Base-by-base conservation (phyloP, 306 rosid species). In the Acacia acuminata region DNA sequence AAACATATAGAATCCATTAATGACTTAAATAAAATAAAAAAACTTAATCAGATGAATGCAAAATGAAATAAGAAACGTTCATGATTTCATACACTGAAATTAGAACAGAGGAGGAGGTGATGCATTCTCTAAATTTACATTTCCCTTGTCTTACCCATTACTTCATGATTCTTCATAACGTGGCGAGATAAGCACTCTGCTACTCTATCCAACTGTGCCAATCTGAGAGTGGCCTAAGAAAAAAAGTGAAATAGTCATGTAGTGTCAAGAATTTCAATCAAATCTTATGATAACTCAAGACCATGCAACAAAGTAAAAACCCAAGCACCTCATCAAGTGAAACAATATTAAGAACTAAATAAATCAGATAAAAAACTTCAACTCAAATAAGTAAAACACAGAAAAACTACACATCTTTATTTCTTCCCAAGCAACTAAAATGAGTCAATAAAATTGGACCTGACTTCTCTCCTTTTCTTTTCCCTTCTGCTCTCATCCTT, bases 101-200 rank as follows among this genome's bases (percentile, higher is more conserved):
- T 82, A 60, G 55, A 65, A 58, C 73, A 67, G 45, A 48, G 24
- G 67, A 47, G 42, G 82, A 61, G 64, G 79, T 11, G 48, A 79
- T 24, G 83, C 75, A 80, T 75, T 64, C 80, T 69, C 61, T 80
- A 38, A 53, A 76, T 77, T 85, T 50, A 55, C 43, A 77, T 12
- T 74, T 68, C 66, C 71, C 77, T 80, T 80, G 77, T 61, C 98
- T 89, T 89, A 96, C 99, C 99, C 98, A 96, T 96, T 86, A 96
- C 99, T 96, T 96, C 97, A 84, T 96, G 97, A 85, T 96, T 94
- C 88, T 96, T 92, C 97, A 96, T 96, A 77, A 96, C 97, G 71
- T 96, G 96, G 76, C 85, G 92, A 75, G 99, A 96, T 76, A 96
- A 88, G 53, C 70, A 82, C 82, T 96, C 99, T 30, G 98, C 92